Conservation (phyloP, 768 basidiomycete species). For the Boletus vermiculosoides region DNA sequence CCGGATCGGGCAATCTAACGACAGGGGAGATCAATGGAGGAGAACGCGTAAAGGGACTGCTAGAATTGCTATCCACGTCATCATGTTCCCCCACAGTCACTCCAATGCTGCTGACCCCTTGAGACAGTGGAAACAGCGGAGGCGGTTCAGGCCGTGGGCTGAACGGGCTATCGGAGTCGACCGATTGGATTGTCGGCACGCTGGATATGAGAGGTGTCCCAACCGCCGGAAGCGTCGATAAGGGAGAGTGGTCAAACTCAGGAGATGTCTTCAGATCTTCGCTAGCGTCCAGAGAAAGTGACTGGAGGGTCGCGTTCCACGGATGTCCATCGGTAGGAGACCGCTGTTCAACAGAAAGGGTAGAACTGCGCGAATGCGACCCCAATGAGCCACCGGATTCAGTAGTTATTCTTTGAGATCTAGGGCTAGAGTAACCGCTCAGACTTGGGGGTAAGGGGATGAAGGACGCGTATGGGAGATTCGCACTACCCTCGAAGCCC, state of each 20-base stretch:
- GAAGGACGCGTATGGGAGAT: slow-evolving; percentile 27
- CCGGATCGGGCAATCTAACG: slow-evolving; percentile 30
- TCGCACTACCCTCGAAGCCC: slow-evolving; percentile 20
- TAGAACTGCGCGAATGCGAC: slow-evolving; percentile 32
- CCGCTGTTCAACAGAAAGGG: slow-evolving; percentile 30
- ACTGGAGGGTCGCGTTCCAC: slow-evolving; percentile 9
- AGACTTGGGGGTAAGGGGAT: slow-evolving; percentile 32
- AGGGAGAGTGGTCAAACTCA: slow-evolving; percentile 30
- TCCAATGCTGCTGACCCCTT: slow-evolving; percentile 3
- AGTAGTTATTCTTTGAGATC: slow-evolving; percentile 24
- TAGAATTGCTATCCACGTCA: slow-evolving; percentile 20
- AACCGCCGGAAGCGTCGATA: slow-evolving; percentile 30
- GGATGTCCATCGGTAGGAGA: slow-evolving; percentile 21
- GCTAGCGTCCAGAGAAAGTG: slow-evolving; percentile 7
- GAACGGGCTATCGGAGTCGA: slow-evolving; percentile 25
- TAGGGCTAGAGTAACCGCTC: slow-evolving; percentile 32
- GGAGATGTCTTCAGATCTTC: slow-evolving; percentile 13
- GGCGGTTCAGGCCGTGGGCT: slow-evolving; percentile 30
- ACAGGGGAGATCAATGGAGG: slow-evolving; percentile 30
- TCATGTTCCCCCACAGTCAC: slow-evolving; percentile 10
- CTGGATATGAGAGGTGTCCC: slow-evolving; percentile 29
- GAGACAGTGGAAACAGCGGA: slow-evolving; percentile 20
- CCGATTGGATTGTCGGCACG: slow-evolving; percentile 11
- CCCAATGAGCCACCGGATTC: slow-evolving; percentile 15
- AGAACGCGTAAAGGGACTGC: slow-evolving; percentile 26